phyloP scores from a whole-genome alignment of 768 basidiomycete species.

The Candolleomyces efflorescens region DNA sequence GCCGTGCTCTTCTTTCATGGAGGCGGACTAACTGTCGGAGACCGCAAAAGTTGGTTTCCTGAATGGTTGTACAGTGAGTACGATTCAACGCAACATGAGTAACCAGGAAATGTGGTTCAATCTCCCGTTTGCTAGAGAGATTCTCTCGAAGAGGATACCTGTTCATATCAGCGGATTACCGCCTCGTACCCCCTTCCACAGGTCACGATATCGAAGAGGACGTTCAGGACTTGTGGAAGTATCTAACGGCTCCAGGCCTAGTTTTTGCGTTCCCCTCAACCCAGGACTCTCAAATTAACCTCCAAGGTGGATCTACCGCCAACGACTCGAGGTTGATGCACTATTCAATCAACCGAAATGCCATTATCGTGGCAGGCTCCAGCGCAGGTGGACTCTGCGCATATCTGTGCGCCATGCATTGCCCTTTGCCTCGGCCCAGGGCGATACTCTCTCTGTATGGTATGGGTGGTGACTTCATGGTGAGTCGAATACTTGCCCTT shows the following conservation, averaged over 20 bases:
- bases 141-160: slow-evolving; percentile 42
- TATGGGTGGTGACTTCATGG: slow-evolving; percentile 58
- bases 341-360: slow-evolving; percentile 37
- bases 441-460: slow-evolving; percentile 58
- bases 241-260: slow-evolving; percentile 25
- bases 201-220: slow-evolving; percentile 57
- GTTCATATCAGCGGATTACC: slow-evolving; percentile 63
- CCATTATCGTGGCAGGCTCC: slow-evolving; percentile 50
- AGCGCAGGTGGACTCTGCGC: slow-evolving; percentile 65
- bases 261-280: slow-evolving; percentile 5
- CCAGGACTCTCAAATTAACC: not conserved
- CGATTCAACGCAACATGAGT: slow-evolving; percentile 1
- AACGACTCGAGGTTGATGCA: not conserved
- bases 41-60: slow-evolving; percentile 59
- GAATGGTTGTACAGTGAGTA: slow-evolving; percentile 55
- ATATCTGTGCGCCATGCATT: slow-evolving; percentile 55
- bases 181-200: slow-evolving; percentile 49
- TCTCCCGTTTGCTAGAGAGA: slow-evolving; percentile 36
- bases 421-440: slow-evolving; percentile 42
- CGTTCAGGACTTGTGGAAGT: slow-evolving; percentile 51
- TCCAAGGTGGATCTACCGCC: not conserved
- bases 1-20: slow-evolving; percentile 45
- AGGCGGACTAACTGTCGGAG: slow-evolving; percentile 60
- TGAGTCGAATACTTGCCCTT: slow-evolving; percentile 15
- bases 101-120: too few relatives aligned